Evolutionary conservation across 2,329 filamentous ascomycete genomes (phyloP).

Genomic region (Arthrobotrys entomopaga): DNA sequence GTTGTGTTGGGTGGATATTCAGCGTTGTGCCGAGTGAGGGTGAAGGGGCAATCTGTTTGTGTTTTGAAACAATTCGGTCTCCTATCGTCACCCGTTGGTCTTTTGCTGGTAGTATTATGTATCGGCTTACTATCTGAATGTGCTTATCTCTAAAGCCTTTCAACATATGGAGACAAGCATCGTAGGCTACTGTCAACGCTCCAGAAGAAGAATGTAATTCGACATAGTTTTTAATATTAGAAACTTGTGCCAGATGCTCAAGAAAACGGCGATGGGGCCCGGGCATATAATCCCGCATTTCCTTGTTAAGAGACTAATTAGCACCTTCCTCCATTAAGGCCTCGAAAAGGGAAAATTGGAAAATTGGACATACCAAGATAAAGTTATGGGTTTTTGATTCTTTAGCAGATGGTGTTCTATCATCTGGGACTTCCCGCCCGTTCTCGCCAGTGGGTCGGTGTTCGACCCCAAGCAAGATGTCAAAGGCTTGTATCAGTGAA

Average conservation of each 20-base stretch:
- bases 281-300: constrained; percentile 98
- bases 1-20: constrained; percentile 56
- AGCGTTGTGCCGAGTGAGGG: constrained; percentile 61
- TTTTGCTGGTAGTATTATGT: constrained; percentile 87
- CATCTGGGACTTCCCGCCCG: constrained; percentile 60
- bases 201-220: constrained; percentile 68
- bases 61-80: constrained; percentile 52
- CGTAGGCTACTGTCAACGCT: constrained; percentile 81
- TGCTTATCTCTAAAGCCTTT: constrained; percentile 87
- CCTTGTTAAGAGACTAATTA: constrained; percentile 59
- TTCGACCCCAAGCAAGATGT: constrained; percentile 86
- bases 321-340: neutral
- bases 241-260: constrained; percentile 77
- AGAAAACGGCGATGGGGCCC: constrained; percentile 90
- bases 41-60: constrained; percentile 64
- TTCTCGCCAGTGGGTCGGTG: constrained; percentile 88
- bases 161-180: constrained; percentile 85
- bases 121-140: constrained; percentile 93
- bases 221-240: constrained; percentile 87
- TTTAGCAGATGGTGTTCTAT: constrained; percentile 53
- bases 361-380: constrained; percentile 71
- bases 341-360: neutral
- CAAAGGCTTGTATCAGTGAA: constrained; percentile 96
- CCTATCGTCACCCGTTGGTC: constrained; percentile 59
- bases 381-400: constrained; percentile 79